A percentile compares a stretch with the other conserved stretches of the same genome.
Conservation (phyloP, 306 rosid genomes). For the Arachis stenosperma region DNA sequence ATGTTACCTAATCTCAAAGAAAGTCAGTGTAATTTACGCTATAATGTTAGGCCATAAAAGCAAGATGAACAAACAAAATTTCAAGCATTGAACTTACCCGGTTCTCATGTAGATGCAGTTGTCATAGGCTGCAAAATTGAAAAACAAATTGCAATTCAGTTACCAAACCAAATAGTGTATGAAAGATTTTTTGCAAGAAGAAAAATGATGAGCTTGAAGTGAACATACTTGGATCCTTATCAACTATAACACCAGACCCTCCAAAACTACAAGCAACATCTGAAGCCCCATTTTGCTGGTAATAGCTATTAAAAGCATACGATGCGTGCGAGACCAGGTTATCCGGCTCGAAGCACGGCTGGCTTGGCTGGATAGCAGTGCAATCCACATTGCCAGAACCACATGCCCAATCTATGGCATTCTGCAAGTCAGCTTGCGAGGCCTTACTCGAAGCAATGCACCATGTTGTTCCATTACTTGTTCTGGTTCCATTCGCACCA, state of each 20-base stretch:
- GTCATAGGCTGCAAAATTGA: constrained; percentile 67
- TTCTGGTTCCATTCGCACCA: constrained; percentile 55
- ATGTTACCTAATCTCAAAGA: too few species aligned
- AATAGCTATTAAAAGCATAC: constrained; percentile 79
- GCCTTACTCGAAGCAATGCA: constrained; percentile 94
- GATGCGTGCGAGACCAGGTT: constrained; percentile 85
- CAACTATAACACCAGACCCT: constrained; percentile 78
- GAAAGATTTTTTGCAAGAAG: background rate
- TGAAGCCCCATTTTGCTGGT: constrained; percentile 92
- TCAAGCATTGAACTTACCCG: constrained; percentile 54
- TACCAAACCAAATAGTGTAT: background rate
- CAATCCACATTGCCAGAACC: constrained; percentile 97
- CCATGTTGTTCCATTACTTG: constrained; percentile 67
- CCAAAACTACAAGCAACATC: constrained; percentile 96
- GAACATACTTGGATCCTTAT: constrained; percentile 90
- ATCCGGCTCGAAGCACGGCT: constrained; percentile 95
- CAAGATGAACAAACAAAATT: background rate
- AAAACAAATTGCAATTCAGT: constrained; percentile 1
- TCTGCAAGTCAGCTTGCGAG: constrained; percentile 79
- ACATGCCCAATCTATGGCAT: constrained; percentile 96
- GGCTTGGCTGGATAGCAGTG: constrained; percentile 91
- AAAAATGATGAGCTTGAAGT: constrained; percentile 11
- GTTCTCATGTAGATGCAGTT: constrained; percentile 63
- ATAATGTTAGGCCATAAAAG: background rate
- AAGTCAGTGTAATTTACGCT: too few species aligned